Conservation (phyloP, 2,329 filamentous ascomycete species). For the Colletotrichum lini region DNA sequence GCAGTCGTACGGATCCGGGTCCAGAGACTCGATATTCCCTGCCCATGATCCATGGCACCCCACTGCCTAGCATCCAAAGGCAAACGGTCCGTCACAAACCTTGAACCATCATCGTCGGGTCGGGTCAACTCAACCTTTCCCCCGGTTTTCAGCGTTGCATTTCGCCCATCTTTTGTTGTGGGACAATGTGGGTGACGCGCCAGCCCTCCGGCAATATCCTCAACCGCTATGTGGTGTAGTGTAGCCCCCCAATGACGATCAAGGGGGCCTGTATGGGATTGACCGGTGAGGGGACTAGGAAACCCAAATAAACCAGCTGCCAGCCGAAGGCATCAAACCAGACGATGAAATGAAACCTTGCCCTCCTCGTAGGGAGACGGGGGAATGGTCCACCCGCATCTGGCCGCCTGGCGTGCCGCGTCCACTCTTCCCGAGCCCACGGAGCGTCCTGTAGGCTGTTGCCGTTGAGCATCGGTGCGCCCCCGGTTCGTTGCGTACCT, state of each 20-base stretch:
- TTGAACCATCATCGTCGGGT: conserved; percentile 10
- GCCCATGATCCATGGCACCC: not conserved
- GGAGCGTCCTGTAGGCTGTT: conserved; percentile 25
- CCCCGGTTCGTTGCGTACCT: conserved; percentile 16
- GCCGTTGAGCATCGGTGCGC: conserved; percentile 33
- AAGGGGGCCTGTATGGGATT: conserved; percentile 12
- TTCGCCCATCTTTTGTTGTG: conserved; percentile 18
- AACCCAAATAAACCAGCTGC: conserved; percentile 18
- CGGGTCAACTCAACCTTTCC: conserved; percentile 20
- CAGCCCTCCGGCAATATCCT: conserved; percentile 40
- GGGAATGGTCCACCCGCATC: conserved; percentile 36
- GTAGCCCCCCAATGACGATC: conserved; percentile 3
- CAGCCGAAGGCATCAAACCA: conserved; percentile 2
- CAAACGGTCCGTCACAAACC: conserved; percentile 8
- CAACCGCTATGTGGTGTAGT: not conserved
- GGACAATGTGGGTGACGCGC: conserved; percentile 37
- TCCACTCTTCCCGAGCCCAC: conserved; percentile 41
- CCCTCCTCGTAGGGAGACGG: conserved; percentile 27
- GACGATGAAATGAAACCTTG: conserved; percentile 14
- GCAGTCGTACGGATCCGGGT: not conserved
- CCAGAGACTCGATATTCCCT: conserved; percentile 6
- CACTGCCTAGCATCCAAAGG: conserved; percentile 6
- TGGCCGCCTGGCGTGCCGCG: not conserved
- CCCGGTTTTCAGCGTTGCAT: conserved; percentile 26
- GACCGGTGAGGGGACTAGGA: conserved; percentile 3